These are phyloP conservation scores for Lentinula novae-zelandiae DNA, from an alignment of 1,284 basidiomycete genomes.

Conservation along the genomic window DNA sequence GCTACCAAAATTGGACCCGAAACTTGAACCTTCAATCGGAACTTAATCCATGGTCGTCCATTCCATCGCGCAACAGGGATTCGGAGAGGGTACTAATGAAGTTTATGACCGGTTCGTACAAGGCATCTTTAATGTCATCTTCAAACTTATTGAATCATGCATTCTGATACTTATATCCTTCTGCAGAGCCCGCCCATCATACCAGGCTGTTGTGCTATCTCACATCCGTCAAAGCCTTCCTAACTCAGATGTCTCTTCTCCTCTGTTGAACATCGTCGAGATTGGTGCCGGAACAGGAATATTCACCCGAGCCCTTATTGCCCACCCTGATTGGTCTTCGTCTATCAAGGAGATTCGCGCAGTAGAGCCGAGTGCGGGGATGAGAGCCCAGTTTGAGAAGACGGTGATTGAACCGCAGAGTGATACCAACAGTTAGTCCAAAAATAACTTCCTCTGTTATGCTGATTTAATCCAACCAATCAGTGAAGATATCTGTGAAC, in stretches of 20 bases:
- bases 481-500: slow-evolving; percentile 33
- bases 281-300: slow-evolving; percentile 75
- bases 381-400: slow-evolving; percentile 59
- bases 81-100: slow-evolving; percentile 68
- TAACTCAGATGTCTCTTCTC: slow-evolving; percentile 19
- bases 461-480: background rate
- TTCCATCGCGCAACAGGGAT: slow-evolving; percentile 31
- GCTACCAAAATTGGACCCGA: no score
- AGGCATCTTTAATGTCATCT: background rate
- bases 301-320: slow-evolving; percentile 72
- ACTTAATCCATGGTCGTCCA: background rate
- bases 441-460: background rate
- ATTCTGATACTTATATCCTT: background rate
- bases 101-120: slow-evolving; percentile 71
- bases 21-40: no score
- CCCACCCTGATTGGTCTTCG: slow-evolving; percentile 51
- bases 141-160: background rate
- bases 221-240: slow-evolving; percentile 44
- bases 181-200: slow-evolving; percentile 65
- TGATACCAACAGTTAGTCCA: background rate
- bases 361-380: slow-evolving; percentile 71
- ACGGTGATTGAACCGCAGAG: slow-evolving; percentile 34
- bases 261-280: slow-evolving; percentile 53
- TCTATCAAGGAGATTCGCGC: slow-evolving; percentile 53
- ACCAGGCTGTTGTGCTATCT: slow-evolving; percentile 52